Base-by-base conservation (phyloP, 2,329 filamentous ascomycete species). In the Bipolaris cookei region DNA sequence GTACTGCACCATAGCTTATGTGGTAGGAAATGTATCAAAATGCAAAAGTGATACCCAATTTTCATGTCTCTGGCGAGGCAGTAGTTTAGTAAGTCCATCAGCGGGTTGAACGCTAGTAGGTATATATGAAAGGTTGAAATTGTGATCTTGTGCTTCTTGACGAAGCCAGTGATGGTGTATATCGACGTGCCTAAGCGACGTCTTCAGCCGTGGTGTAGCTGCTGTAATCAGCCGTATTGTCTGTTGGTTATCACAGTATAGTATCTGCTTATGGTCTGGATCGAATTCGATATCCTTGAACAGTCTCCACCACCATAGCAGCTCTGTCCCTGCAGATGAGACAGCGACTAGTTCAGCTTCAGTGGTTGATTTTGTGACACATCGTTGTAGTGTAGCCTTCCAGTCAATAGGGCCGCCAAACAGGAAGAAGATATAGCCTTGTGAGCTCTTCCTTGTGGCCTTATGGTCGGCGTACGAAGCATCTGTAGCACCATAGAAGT, bases 381-480 rank as follows among this genome's bases (percentile, higher is more conserved):
- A 18, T 16, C 37, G 37, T 39, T 39, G 37, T 3, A 41, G 38
- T 23, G 38, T 41, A 3, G 38, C 38, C 38, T 41, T 41, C 38
- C 6, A 41, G 20, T 41, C 8, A 23, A 41, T 41, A 1, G 16
- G 38, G 18, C 18, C 20, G 20, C 38, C 8, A 41, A 21, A 41
- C 6, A 41, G 8, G 18, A 41, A 21, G 18, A 41, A 41, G 18
- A 41, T 20, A 23, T 41, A 41, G 18, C 38, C 38, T 21, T 41
- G 20, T 14, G 14, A 60, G 51, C 54, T 61, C n/a, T 52, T 54
- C 2, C 48, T 49, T 20, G 59, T 65, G 4, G 21, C 45, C 8
- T 35, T 21, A 23, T 71, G 11, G 23, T 68, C 51, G 10, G 61
- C 60, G 48, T 51, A 70, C 18, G 50, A 62, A 16, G 59, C 58